phyloP scores from a whole-genome alignment of 352 stramenopile species.

The Pythium myriotylum region DNA sequence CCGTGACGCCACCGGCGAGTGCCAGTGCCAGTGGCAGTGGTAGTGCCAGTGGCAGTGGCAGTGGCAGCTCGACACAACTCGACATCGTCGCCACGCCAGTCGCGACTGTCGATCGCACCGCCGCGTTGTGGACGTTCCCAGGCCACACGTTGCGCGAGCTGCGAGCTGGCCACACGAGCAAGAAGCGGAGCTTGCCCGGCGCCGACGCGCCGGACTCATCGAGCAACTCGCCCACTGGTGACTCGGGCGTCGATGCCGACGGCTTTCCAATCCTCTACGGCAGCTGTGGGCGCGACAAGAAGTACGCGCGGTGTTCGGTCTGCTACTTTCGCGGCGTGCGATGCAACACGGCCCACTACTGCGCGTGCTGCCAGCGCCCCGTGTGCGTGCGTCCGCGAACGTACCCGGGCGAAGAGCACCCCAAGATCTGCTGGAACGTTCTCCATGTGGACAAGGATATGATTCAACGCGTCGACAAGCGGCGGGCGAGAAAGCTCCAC shows the following conservation, averaged over 20 bases:
- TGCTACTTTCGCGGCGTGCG: constrained; percentile 73
- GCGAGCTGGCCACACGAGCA: constrained; percentile 33
- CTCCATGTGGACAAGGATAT: constrained; percentile 80
- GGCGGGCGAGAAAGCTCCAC: constrained; percentile 59
- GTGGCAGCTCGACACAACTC: too few relatives aligned
- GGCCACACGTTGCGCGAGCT: constrained; percentile 57
- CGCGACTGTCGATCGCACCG: constrained; percentile 41
- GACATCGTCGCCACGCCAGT: too few relatives aligned
- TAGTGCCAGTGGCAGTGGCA: too few relatives aligned
- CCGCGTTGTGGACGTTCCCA: constrained; percentile 68
- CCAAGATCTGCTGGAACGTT: constrained; percentile 85
- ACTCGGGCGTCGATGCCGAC: constrained; percentile 37
- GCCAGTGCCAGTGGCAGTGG: too few relatives aligned
- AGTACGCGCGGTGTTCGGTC: constrained; percentile 70
- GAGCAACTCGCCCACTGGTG: too few relatives aligned
- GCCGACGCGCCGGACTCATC: too few relatives aligned
- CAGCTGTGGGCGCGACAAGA: constrained; percentile 69
- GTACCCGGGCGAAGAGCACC: constrained; percentile 66
- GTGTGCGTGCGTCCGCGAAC: constrained; percentile 70
- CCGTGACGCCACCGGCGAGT: too few relatives aligned
- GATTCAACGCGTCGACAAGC: constrained; percentile 73
- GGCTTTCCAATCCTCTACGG: constrained; percentile 58
- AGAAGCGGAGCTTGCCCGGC: constrained; percentile 8
- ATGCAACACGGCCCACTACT: constrained; percentile 73
- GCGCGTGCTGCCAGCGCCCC: constrained; percentile 66